phyloP scores from a whole-genome alignment of 768 basidiomycete species.

The Thelephora aurantiotincta region DNA sequence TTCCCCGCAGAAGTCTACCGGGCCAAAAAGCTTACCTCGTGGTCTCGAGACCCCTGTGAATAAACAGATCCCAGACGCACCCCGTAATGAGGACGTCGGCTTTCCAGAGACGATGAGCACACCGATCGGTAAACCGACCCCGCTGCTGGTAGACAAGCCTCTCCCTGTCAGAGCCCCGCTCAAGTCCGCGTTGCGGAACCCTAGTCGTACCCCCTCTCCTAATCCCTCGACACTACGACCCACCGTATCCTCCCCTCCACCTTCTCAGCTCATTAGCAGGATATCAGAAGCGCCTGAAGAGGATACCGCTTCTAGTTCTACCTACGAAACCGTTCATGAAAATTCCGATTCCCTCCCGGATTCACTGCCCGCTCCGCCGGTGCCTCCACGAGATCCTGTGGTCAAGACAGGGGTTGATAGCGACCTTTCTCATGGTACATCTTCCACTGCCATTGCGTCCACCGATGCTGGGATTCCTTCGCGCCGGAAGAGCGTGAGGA shows the following conservation, averaged over 20 bases:
- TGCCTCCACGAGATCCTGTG: constrained; percentile 9
- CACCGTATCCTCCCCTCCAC: neutral
- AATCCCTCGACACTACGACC: constrained; percentile 7
- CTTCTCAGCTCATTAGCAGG: neutral
- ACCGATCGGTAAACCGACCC: too few species aligned
- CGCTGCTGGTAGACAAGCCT: neutral
- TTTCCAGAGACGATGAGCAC: neutral
- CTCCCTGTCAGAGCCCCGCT: constrained; percentile 35
- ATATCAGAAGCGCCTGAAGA: constrained; percentile 11
- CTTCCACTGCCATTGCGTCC: constrained; percentile 12
- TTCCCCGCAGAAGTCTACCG: neutral
- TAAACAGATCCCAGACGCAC: neutral
- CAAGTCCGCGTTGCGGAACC: constrained; percentile 45
- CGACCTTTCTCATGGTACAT: constrained; percentile 16
- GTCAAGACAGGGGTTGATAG: constrained; percentile 10
- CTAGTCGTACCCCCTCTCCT: constrained; percentile 16
- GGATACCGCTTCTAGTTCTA: constrained; percentile 38
- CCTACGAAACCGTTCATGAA: constrained; percentile 57
- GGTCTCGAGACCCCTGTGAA: neutral
- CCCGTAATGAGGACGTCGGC: neutral
- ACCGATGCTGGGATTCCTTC: constrained; percentile 9
- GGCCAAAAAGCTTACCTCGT: neutral
- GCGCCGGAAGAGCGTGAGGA: constrained; percentile 59
- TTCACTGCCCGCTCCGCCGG: constrained; percentile 9
- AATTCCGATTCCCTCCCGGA: constrained; percentile 25